Conservation (phyloP, 768 basidiomycete genomes). For the Termitomyces sp. region DNA sequence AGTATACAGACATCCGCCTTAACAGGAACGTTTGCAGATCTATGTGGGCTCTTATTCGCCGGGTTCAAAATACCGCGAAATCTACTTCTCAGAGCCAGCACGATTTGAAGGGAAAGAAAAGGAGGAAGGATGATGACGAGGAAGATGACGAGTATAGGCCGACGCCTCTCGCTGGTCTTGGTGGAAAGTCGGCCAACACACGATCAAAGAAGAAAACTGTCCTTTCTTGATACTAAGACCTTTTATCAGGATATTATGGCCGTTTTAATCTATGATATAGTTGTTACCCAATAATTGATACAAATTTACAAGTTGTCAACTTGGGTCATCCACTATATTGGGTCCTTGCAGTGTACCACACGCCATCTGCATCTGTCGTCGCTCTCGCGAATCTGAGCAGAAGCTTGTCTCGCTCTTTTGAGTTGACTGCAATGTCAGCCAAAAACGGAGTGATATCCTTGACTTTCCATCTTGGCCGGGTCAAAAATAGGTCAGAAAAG, state of each 20-base stretch:
- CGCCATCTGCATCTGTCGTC: constrained; percentile 58
- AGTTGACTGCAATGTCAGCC: constrained; percentile 72
- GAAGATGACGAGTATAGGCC: constrained; percentile 45
- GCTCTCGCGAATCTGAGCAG: constrained; percentile 83
- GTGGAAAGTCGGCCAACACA: constrained; percentile 29
- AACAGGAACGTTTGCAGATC: constrained; percentile 49
- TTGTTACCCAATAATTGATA: not conserved
- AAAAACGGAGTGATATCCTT: constrained; percentile 83
- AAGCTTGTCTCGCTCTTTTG: constrained; percentile 83
- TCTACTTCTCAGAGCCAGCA: constrained; percentile 11
- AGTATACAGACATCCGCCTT: constrained; percentile 59
- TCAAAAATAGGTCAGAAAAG: constrained; percentile 86
- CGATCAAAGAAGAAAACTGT: constrained; percentile 29
- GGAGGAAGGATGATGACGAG: constrained; percentile 25
- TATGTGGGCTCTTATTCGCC: constrained; percentile 53
- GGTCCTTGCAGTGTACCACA: constrained; percentile 71
- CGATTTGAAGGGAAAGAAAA: constrained; percentile 21
- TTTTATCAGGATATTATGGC: not conserved
- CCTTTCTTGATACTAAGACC: constrained; percentile 1
- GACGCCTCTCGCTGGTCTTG: constrained; percentile 32
- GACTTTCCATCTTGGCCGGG: constrained; percentile 66
- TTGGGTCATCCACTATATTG: constrained; percentile 44
- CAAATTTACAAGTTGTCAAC: not conserved
- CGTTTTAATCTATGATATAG: not conserved
- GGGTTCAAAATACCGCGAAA: constrained; percentile 25